phyloP scores from a whole-genome alignment of 176 grass and related monocot species.

The Avena atlantica region DNA sequence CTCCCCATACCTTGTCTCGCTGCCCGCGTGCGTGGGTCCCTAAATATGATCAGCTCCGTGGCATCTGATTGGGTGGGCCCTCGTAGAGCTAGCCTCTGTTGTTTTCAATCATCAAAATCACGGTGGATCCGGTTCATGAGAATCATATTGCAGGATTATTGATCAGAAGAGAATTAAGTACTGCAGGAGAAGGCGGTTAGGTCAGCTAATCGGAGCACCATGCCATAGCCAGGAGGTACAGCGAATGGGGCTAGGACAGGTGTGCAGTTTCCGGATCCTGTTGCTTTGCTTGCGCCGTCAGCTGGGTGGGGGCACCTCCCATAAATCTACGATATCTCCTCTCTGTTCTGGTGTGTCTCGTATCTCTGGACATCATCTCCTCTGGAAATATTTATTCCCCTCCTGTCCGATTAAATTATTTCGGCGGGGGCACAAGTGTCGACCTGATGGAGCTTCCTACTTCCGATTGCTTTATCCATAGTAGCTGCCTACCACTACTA shows the following conservation, averaged over 20 bases:
- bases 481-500: not conserved
- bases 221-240: not conserved
- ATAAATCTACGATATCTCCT: slow-evolving; percentile 15
- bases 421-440: not conserved
- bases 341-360: slow-evolving; percentile 44
- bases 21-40: not conserved
- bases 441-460: not conserved
- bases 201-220: slow-evolving; percentile 45
- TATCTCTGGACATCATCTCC: slow-evolving; percentile 45
- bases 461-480: not conserved
- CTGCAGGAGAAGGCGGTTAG: slow-evolving; percentile 12
- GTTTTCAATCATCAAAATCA: slow-evolving; percentile 32
- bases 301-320: not conserved
- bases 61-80: slow-evolving; percentile 15
- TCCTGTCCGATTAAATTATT: slow-evolving; percentile 25
- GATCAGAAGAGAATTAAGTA: not conserved
- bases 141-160: not conserved
- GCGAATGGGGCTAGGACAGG: slow-evolving; percentile 43
- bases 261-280: slow-evolving; percentile 38
- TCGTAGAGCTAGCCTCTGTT: not conserved
- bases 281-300: not conserved
- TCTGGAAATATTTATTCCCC: slow-evolving; percentile 20
- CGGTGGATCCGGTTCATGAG: slow-evolving; percentile 10
- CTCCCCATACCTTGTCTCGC: slow-evolving; percentile 30
- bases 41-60: not conserved